Conservation (phyloP, 2,329 filamentous ascomycete genomes). For the Colletotrichum australisinense region DNA sequence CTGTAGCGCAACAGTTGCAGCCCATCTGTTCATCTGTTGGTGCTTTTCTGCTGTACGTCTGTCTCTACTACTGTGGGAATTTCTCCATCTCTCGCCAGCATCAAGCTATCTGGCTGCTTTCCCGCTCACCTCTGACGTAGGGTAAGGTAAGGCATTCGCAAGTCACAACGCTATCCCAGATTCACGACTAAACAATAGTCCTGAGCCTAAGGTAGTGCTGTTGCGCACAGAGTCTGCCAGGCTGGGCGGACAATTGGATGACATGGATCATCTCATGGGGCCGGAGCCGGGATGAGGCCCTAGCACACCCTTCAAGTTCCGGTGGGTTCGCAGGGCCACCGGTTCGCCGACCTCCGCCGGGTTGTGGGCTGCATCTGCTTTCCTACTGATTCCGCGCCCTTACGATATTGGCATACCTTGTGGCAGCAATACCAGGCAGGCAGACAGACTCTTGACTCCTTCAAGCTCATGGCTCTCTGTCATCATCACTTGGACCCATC, state of each 20-base stretch:
- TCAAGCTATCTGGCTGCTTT: neutral
- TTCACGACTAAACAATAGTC: neutral
- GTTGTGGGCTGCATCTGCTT: neutral
- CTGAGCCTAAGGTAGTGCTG: neutral
- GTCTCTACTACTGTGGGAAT: neutral
- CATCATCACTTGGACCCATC: neutral
- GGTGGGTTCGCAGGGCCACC: conserved; percentile 19
- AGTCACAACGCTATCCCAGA: neutral
- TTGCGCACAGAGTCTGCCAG: conserved; percentile 2
- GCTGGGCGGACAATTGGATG: conserved; percentile 22
- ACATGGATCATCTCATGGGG: conserved; percentile 5
- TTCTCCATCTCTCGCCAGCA: neutral
- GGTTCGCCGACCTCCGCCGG: neutral
- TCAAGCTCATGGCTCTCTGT: neutral
- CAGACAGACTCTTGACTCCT: neutral
- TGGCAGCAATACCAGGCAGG: neutral
- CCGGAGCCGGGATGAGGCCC: conserved; percentile 12
- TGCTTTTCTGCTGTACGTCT: neutral
- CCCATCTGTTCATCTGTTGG: neutral
- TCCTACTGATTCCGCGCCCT: neutral
- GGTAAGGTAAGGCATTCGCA: neutral
- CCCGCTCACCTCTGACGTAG: too few relatives aligned
- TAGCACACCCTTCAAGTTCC: conserved; percentile 6
- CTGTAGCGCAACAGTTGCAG: neutral
- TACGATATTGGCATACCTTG: conserved; percentile 11